Base-by-base conservation (phyloP, 345 rosid genomes). In the Gossypium raimondii region DNA sequence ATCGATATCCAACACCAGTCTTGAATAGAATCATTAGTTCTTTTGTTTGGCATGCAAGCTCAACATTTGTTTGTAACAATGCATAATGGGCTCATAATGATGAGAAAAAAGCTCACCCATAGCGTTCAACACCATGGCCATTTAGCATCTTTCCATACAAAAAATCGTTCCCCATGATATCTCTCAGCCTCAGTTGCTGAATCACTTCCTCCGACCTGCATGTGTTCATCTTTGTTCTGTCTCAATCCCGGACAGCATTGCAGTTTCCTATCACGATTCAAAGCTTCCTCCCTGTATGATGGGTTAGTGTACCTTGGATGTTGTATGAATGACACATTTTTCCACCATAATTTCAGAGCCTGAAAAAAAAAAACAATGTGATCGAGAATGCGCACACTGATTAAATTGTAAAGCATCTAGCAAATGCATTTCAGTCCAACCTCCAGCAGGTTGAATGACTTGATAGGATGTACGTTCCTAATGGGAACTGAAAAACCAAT, bases 301-400 rank as follows among this genome's bases (percentile, higher is more conserved):
- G 94, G 94, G 38, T 83, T 84, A 16, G 84, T 69, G 77, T 87
- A 85, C 77, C 91, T 90, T 2, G 97, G 93, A 53, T 95, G 99
- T 79, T 86, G 94, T 56, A 92, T 79, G 67, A 92, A 89, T 14
- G 83, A 58, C 80, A 95, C 93, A 51, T 85, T 88, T 79, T 89
- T 87, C 96, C 98, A 95, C 97, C 97, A 92, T 1, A 94, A 89
- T 79, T 87, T 83, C 41, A 95, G 69, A 78, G 99, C 99, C 99
- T 95, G 69, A 48, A 73, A 55, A 74, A 27, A 13, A 55, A 73
- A 29, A 14, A 63, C 24, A 17, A 34, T 1, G 68, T 53, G 50
- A 47, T 60, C 0, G 45, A 11, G 59, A 70, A 38, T 4, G 12
- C 29, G 64, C 2, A 16, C 29, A 12, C 2, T 53, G 10, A 67